A percentile compares a stretch with the other conserved stretches of the same genome.
Evolutionary conservation across 129 eudicot genomes (phyloP).

Genomic region (sunflower (Helianthus annuus)): HanXRQr2.0-SUNRISE NC_035442.2:148761853-148762352

Average conservation of each 20-base stretch:
- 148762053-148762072: conserved; percentile 9
- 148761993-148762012: neutral
- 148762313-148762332: neutral
- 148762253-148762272: conserved; percentile 16
- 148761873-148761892: conserved; percentile 9
- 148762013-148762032: conserved; percentile 6
- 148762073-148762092: conserved; percentile 3
- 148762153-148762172: conserved; percentile 16
- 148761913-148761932: conserved; percentile 7
- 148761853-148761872: neutral
- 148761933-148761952: neutral
- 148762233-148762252: conserved; percentile 18
- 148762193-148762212: conserved; percentile 29
- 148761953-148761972: neutral
- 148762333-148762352: neutral
- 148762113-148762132: conserved; percentile 24
- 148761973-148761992: neutral
- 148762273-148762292: neutral
- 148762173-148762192: conserved; percentile 21
- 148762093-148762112: conserved; percentile 16
- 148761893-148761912: neutral
- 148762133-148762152: conserved; percentile 17
- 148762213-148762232: conserved; percentile 14
- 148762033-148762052: neutral
- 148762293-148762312: conserved; percentile 1